Evolutionary conservation across 192 early-diverging fungal species (phyloP).

Genomic region (Nowakowskiella sp.): DNA sequence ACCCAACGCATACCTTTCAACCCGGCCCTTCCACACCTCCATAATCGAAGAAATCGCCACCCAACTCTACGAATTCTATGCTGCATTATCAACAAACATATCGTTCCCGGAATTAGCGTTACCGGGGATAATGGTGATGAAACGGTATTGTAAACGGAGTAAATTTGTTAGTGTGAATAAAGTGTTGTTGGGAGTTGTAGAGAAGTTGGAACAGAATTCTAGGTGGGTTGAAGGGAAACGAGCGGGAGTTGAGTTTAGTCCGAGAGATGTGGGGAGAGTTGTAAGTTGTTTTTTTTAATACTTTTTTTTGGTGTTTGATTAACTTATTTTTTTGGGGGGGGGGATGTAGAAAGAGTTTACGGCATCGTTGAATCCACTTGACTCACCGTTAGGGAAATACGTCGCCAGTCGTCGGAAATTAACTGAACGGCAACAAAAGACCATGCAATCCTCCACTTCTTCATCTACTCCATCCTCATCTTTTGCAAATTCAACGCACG

Average conservation of each 20-base stretch:
- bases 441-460: not conserved
- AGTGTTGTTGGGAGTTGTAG: constrained; percentile 48
- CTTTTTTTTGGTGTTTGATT: not conserved
- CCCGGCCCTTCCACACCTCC: constrained; percentile 72
- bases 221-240: constrained; percentile 68
- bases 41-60: constrained; percentile 70
- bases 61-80: constrained; percentile 68
- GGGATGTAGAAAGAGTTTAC: constrained; percentile 28
- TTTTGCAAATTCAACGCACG: constrained; percentile 12
- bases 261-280: constrained; percentile 33
- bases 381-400: constrained; percentile 33
- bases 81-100: constrained; percentile 64
- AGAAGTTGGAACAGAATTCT: constrained; percentile 74
- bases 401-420: constrained; percentile 1
- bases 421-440: not conserved
- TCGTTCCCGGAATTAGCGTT: constrained; percentile 91
- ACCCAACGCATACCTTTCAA: constrained; percentile 76
- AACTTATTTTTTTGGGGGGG: constrained; percentile 8
- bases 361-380: constrained; percentile 16
- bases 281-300: constrained; percentile 10
- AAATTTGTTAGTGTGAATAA: not conserved
- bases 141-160: constrained; percentile 1
- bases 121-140: constrained; percentile 69
- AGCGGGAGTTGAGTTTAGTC: constrained; percentile 43
- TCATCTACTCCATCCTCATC: not conserved